Evolutionary conservation across 495 filamentous ascomycete species (phyloP).

Genomic region (Neurospora sp.): DNA sequence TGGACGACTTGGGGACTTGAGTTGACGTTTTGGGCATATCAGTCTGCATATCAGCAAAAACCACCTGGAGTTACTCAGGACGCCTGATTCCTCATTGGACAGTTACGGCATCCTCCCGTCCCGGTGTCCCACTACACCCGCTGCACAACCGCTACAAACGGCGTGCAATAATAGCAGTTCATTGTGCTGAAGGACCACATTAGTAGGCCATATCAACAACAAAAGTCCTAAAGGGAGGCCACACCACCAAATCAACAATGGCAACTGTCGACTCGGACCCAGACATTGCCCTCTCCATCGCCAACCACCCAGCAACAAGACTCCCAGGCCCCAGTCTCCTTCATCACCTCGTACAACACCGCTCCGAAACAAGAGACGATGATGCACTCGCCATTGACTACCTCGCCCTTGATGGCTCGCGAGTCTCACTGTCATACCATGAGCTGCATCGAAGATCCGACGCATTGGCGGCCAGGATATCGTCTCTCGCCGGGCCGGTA

Average conservation of each 20-base stretch:
- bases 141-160: background rate
- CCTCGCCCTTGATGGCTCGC: constrained; percentile 33
- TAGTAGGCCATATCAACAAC: background rate
- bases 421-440: constrained; percentile 42
- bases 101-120: background rate
- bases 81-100: background rate
- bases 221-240: background rate
- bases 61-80: background rate
- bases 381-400: constrained; percentile 43
- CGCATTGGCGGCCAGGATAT: constrained; percentile 40
- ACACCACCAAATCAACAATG: background rate
- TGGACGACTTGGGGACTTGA: background rate
- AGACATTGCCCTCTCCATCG: constrained; percentile 38
- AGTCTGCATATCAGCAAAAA: background rate
- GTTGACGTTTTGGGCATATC: background rate
- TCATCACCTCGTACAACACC: constrained; percentile 45
- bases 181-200: background rate
- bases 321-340: constrained; percentile 52
- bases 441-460: constrained; percentile 49
- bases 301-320: constrained; percentile 44
- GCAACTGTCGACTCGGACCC: background rate
- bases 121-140: background rate
- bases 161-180: background rate
- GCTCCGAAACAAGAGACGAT: background rate
- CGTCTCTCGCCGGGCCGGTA: constrained; percentile 12